These are phyloP conservation scores for Castanea sativa DNA, from an alignment of 306 rosid species.

Conservation along the genomic window DNA sequence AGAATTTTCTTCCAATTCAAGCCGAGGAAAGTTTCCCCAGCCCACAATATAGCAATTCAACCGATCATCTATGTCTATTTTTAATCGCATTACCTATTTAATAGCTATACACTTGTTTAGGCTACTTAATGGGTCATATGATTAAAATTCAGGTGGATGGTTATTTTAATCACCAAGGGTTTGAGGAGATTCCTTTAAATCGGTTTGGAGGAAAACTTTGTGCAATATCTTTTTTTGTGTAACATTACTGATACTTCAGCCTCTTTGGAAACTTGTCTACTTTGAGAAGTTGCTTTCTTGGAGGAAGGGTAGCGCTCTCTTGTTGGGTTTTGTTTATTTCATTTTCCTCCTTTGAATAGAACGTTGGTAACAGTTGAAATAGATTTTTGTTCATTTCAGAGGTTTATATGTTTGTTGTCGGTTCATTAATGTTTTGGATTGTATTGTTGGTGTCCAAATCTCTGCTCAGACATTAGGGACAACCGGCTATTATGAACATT, in stretches of 20 bases:
- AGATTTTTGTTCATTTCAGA: slow-evolving; percentile 1
- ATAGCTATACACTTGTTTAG: slow-evolving; percentile 24
- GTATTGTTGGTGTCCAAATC: slow-evolving; percentile 9
- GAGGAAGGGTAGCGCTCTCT: slow-evolving; percentile 17
- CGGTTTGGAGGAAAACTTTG: too few relatives aligned
- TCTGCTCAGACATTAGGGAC: neutral
- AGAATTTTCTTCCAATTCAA: too few relatives aligned
- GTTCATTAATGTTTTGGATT: slow-evolving; percentile 3
- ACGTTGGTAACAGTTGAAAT: slow-evolving; percentile 10
- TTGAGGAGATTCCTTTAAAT: too few relatives aligned
- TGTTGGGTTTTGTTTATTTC: neutral
- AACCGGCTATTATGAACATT: too few relatives aligned
- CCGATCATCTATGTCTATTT: too few relatives aligned
- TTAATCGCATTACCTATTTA: too few relatives aligned
- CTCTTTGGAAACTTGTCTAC: slow-evolving; percentile 1
- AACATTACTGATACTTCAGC: slow-evolving; percentile 9
- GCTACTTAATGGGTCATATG: neutral
- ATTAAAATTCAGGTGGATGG: slow-evolving; percentile 16
- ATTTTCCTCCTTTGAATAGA: slow-evolving; percentile 6
- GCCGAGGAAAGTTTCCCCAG: too few relatives aligned
- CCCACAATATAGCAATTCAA: too few relatives aligned
- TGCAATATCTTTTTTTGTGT: slow-evolving; percentile 13
- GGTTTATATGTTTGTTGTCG: slow-evolving; percentile 8
- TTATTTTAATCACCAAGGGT: too few relatives aligned
- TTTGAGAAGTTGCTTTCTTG: neutral